phyloP scores from a whole-genome alignment of 176 grass and related monocot genomes.

The Triticum monococcum region DNA sequence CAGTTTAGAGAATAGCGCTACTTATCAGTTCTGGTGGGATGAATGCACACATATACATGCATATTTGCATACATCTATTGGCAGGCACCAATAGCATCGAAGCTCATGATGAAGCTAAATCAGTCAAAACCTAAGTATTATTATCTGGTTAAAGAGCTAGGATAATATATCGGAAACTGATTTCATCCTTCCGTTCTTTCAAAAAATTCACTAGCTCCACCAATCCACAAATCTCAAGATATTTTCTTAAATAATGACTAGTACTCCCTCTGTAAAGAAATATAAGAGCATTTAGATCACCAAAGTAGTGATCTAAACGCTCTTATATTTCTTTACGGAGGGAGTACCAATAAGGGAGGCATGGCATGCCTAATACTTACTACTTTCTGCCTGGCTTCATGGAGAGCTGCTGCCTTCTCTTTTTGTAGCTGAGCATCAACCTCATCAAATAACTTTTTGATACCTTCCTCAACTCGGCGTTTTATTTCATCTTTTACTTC shows the following conservation, averaged over 20 bases:
- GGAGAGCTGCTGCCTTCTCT: conserved; percentile 74
- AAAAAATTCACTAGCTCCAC: neutral
- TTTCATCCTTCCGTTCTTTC: neutral
- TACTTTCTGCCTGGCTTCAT: conserved; percentile 73
- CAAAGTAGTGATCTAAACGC: too few relatives aligned
- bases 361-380: conserved; percentile 40
- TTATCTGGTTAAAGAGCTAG: neutral
- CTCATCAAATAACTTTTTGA: conserved; percentile 83
- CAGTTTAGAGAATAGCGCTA: neutral
- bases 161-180: neutral
- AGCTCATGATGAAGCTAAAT: neutral
- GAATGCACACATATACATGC: neutral
- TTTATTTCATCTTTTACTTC: conserved; percentile 76
- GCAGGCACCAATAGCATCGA: neutral
- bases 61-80: neutral
- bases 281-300: too few relatives aligned
- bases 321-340: too few relatives aligned
- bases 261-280: neutral
- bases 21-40: neutral
- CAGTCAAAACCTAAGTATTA: neutral
- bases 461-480: conserved; percentile 72
- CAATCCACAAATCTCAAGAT: neutral
- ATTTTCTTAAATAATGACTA: conserved; percentile 10
- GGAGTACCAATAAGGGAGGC: neutral
- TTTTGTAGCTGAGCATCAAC: conserved; percentile 79